These are phyloP conservation scores for Backusella tuberculispora DNA, from an alignment of 192 early-diverging fungal species.

Conservation along the genomic window DNA sequence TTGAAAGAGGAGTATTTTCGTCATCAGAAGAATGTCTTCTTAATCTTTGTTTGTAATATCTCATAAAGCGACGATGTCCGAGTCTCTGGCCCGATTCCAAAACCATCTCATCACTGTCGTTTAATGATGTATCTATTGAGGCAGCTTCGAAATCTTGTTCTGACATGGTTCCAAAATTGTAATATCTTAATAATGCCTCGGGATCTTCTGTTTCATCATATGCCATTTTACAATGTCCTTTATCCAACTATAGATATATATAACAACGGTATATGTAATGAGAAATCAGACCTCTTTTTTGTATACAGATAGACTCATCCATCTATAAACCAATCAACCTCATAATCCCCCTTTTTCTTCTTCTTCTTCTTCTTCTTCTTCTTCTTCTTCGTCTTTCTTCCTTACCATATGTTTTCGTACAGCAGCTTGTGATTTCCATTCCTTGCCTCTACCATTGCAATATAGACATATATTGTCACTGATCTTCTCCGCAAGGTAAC, in stretches of 20 bases:
- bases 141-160: constrained; percentile 33
- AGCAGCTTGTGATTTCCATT: constrained; percentile 84
- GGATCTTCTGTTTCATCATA: constrained; percentile 92
- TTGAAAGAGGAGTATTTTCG: not conserved
- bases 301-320: not conserved
- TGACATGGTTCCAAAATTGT: constrained; percentile 79
- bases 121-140: not conserved
- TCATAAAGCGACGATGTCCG: constrained; percentile 26
- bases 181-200: constrained; percentile 89
- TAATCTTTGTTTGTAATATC: constrained; percentile 29
- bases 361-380: too few relatives aligned
- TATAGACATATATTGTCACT: constrained; percentile 92
- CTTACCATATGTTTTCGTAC: constrained; percentile 90
- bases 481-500: constrained; percentile 90
- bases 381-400: not conserved
- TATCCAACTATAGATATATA: constrained; percentile 60
- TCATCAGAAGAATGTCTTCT: not conserved
- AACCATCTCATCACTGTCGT: constrained; percentile 20
- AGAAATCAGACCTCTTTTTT: not conserved
- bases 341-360: too few relatives aligned
- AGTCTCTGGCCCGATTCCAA: constrained; percentile 23
- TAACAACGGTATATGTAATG: not conserved
- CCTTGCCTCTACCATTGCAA: constrained; percentile 90
- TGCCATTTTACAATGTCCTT: constrained; percentile 95
- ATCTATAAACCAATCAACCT: too few relatives aligned